phyloP scores from a whole-genome alignment of 2,329 filamentous ascomycete genomes.

The Colletotrichum eleusines region DNA sequence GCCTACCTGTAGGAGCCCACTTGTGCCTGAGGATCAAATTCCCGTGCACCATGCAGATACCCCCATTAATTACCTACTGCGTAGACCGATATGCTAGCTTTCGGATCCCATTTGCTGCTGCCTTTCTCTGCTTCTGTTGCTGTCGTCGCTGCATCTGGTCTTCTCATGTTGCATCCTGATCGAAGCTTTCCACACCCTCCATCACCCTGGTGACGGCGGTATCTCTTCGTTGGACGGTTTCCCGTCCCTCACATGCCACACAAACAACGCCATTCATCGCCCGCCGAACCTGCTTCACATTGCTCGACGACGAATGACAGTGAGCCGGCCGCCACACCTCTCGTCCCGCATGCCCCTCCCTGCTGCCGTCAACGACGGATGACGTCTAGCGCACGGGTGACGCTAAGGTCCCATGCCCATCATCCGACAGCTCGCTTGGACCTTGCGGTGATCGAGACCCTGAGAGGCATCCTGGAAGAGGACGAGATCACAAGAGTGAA shows the following conservation, averaged over 20 bases:
- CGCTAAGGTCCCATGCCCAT: not conserved
- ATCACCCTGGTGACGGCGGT: conserved; percentile 7
- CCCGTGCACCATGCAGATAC: not conserved
- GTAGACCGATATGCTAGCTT: too few relatives aligned
- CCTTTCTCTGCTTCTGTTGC: not conserved
- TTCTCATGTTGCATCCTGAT: conserved; percentile 5
- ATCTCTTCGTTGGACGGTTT: not conserved
- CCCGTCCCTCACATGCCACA: not conserved
- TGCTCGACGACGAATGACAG: not conserved
- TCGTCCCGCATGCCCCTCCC: conserved; percentile 28
- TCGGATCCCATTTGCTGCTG: conserved; percentile 11
- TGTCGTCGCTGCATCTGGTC: conserved; percentile 9
- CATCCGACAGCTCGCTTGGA: conserved; percentile 21
- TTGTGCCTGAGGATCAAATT: conserved; percentile 22
- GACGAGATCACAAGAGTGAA: conserved; percentile 27
- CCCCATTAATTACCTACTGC: too few relatives aligned
- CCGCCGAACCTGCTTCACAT: not conserved
- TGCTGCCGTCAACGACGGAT: conserved; percentile 17
- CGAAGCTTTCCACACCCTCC: not conserved
- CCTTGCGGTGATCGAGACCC: not conserved
- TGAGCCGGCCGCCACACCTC: conserved; percentile 22
- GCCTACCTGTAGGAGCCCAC: not conserved
- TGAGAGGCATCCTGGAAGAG: not conserved
- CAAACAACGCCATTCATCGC: conserved; percentile 10
- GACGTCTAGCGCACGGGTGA: conserved; percentile 32